A percentile compares a stretch with the other conserved stretches of the same genome.
Conservation (phyloP, 1,139 yeast species). For the Debaryomyces subglobosus region DNA sequence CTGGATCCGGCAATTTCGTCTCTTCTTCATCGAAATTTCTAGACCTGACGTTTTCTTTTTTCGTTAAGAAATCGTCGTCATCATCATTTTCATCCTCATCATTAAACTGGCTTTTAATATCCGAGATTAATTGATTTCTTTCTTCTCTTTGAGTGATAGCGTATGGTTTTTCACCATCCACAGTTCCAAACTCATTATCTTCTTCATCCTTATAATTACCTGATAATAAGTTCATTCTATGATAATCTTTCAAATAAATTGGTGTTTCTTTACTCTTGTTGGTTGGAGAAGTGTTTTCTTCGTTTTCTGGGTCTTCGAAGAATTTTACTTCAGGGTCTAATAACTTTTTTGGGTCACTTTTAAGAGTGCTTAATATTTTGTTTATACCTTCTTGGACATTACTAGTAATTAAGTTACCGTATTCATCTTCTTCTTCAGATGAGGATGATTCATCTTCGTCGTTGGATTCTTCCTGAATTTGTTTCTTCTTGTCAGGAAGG, state of each 20-base stretch:
- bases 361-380: conserved; percentile 70
- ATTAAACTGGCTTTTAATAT: conserved; percentile 69
- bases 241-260: conserved; percentile 87
- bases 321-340: conserved; percentile 70
- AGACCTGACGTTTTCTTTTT: conserved; percentile 40
- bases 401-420: conserved; percentile 83
- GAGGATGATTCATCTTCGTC: conserved; percentile 34
- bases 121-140: conserved; percentile 67
- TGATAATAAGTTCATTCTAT: conserved; percentile 73
- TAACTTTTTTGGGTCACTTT: conserved; percentile 62
- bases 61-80: conserved; percentile 56
- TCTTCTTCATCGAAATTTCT: conserved; percentile 15
- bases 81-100: conserved; percentile 45
- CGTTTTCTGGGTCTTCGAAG: conserved; percentile 64
- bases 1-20: conserved; percentile 67
- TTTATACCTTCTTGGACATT: conserved; percentile 82
- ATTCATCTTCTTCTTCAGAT: conserved; percentile 88
- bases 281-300: conserved; percentile 17
- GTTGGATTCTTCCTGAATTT: conserved; percentile 23
- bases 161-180: conserved; percentile 65
- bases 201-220: conserved; percentile 59
- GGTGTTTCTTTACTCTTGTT: conserved; percentile 61
- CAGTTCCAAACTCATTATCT: conserved; percentile 43
- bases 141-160: conserved; percentile 78
- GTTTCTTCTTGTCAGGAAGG: conserved; percentile 6